phyloP scores from a whole-genome alignment of 2,329 filamentous ascomycete genomes.

The Hypoxylon sp. region DNA sequence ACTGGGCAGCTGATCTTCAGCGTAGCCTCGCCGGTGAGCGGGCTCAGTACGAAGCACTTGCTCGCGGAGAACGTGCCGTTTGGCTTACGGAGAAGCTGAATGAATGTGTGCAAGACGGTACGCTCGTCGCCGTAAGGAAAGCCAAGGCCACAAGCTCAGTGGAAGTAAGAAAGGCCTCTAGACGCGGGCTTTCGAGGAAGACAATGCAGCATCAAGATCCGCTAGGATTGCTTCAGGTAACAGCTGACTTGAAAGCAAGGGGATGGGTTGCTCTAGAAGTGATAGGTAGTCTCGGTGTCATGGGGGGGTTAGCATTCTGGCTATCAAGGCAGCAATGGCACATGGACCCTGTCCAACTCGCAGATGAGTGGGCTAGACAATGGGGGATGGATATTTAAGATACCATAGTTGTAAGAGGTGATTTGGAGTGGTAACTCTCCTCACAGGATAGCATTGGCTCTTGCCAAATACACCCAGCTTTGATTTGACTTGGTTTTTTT shows the following conservation, averaged over 20 bases:
- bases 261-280: slow-evolving; percentile 79
- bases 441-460: slow-evolving; percentile 22
- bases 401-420: slow-evolving; percentile 28
- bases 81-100: slow-evolving; percentile 77
- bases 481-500: slow-evolving; percentile 5
- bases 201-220: slow-evolving; percentile 74
- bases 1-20: slow-evolving; percentile 87
- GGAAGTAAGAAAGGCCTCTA: slow-evolving; percentile 41
- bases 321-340: slow-evolving; percentile 59
- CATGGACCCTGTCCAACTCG: slow-evolving; percentile 48
- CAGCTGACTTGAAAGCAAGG: slow-evolving; percentile 72
- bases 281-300: slow-evolving; percentile 77
- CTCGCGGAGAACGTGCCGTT: slow-evolving; percentile 72
- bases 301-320: slow-evolving; percentile 80
- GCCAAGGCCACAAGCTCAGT: slow-evolving; percentile 50
- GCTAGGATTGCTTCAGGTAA: slow-evolving; percentile 79
- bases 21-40: slow-evolving; percentile 80
- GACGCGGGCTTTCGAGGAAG: slow-evolving; percentile 31
- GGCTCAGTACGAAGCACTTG: slow-evolving; percentile 74
- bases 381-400: slow-evolving; percentile 48
- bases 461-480: slow-evolving; percentile 36
- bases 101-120: slow-evolving; percentile 76
- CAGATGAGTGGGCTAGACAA: slow-evolving; percentile 51
- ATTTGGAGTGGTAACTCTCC: slow-evolving; percentile 26
- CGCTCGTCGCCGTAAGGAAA: slow-evolving; percentile 65